Evolutionary conservation across 164 flowering plant species (phyloP).

Genomic region (Cinnamomum micranthum): DNA sequence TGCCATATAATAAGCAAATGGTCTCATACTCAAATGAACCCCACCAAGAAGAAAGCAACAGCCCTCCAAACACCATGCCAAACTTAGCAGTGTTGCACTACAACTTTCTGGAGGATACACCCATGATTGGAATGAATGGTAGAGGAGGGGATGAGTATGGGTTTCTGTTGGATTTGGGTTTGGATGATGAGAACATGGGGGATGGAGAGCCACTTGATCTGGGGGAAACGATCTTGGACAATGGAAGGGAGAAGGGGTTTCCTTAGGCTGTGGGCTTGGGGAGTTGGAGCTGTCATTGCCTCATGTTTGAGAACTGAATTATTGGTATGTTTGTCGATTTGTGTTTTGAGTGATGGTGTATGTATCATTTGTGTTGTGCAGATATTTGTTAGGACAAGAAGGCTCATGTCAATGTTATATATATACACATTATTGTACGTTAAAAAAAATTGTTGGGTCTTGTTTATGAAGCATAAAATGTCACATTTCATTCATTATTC

Average conservation of each 20-base stretch:
- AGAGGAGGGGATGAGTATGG: constrained; percentile 32
- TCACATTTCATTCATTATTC: too few relatives aligned
- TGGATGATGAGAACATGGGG: constrained; percentile 32
- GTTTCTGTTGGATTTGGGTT: constrained; percentile 45
- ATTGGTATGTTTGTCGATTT: too few relatives aligned
- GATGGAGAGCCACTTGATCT: constrained; percentile 25
- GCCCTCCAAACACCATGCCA: constrained; percentile 15
- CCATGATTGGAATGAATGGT: constrained; percentile 10
- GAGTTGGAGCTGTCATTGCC: neutral
- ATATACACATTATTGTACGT: too few relatives aligned
- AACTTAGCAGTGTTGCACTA: constrained; percentile 21
- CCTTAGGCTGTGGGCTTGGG: neutral
- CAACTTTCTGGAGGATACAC: constrained; percentile 16
- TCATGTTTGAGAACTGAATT: too few relatives aligned
- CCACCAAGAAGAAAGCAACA: constrained; percentile 14
- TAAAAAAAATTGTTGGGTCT: too few relatives aligned
- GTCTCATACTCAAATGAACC: constrained; percentile 13
- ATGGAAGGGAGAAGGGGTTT: neutral
- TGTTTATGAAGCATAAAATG: too few relatives aligned
- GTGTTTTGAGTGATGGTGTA: too few relatives aligned
- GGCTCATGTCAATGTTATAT: too few relatives aligned
- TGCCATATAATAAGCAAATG: constrained; percentile 17
- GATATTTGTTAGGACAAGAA: too few relatives aligned
- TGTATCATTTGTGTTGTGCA: too few relatives aligned
- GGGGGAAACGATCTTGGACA: constrained; percentile 30